Percentiles rank a stretch among this genome's conserved stretches.
Conservation (phyloP, 306 rosid genomes). For the Spatholobus suberectus region DNA sequence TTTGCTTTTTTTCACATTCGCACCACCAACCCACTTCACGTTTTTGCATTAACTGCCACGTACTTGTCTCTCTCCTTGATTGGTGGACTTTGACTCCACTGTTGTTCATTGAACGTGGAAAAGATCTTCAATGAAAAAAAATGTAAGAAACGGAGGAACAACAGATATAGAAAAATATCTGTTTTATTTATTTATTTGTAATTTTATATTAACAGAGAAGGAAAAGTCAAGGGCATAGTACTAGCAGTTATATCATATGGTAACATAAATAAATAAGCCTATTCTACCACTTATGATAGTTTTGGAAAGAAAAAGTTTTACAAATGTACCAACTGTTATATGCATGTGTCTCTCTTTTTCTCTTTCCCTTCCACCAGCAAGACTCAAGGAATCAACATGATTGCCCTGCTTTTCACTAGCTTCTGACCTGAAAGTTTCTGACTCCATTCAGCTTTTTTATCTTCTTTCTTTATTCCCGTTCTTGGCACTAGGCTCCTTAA, state of each 20-base stretch:
- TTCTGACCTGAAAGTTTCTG: conserved; percentile 42
- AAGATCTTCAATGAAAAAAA: background rate
- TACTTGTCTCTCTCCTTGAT: background rate
- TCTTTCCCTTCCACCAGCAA: conserved; percentile 10
- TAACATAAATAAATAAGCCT: conserved; percentile 45
- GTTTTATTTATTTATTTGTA: background rate
- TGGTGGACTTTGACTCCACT: conserved; percentile 36
- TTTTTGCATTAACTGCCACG: conserved; percentile 54
- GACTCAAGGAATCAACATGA: conserved; percentile 36
- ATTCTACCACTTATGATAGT: background rate
- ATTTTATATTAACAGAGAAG: background rate
- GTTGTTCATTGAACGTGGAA: conserved; percentile 24
- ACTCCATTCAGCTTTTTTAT: conserved; percentile 43
- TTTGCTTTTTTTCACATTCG: conserved; percentile 10
- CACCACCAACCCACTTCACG: conserved; percentile 47
- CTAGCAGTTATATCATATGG: conserved; percentile 1
- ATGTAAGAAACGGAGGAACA: background rate
- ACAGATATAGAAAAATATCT: background rate
- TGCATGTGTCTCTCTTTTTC: conserved; percentile 35
- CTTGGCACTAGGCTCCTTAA: background rate
- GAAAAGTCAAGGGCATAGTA: conserved; percentile 49
- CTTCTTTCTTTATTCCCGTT: conserved; percentile 13
- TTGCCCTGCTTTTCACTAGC: conserved; percentile 44
- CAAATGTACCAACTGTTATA: conserved; percentile 13
- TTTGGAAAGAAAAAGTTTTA: background rate